phyloP scores from a whole-genome alignment of 345 rosid genomes.

The Eucalyptus sideroxylon region DNA sequence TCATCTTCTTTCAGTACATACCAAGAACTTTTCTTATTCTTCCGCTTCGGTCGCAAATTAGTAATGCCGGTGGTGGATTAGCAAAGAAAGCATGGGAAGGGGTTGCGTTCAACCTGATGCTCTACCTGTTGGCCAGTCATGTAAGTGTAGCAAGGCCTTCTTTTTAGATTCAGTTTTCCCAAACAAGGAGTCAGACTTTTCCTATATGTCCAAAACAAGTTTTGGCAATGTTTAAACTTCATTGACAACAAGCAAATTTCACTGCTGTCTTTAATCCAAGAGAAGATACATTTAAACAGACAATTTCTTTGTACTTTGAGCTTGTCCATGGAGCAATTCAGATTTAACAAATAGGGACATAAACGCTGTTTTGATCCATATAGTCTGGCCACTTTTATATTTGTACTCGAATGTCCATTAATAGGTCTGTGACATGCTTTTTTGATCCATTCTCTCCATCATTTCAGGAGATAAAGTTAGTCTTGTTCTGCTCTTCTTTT shows the following conservation, averaged over 20 bases:
- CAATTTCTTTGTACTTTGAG: neutral
- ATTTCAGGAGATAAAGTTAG: neutral
- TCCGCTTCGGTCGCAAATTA: constrained; percentile 7
- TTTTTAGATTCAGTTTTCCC: neutral
- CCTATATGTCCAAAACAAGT: neutral
- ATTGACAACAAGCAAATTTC: neutral
- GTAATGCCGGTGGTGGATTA: constrained; percentile 8
- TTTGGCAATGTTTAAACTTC: neutral
- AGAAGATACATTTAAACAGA: neutral
- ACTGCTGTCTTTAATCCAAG: neutral
- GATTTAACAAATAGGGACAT: neutral
- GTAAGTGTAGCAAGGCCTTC: neutral
- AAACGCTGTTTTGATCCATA: neutral
- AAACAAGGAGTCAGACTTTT: neutral
- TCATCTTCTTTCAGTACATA: constrained; percentile 11
- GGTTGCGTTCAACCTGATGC: constrained; percentile 21
- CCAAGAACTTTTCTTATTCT: constrained; percentile 9
- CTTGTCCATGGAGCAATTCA: neutral
- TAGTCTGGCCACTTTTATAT: neutral
- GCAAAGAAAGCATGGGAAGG: constrained; percentile 26
- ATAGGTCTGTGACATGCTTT: neutral
- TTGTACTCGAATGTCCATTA: neutral
- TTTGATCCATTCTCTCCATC: neutral
- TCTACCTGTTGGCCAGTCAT: constrained; percentile 28
- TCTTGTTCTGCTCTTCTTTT: neutral